Conservation (phyloP, 2,329 filamentous ascomycete species). For the Thelonectria olida region DNA sequence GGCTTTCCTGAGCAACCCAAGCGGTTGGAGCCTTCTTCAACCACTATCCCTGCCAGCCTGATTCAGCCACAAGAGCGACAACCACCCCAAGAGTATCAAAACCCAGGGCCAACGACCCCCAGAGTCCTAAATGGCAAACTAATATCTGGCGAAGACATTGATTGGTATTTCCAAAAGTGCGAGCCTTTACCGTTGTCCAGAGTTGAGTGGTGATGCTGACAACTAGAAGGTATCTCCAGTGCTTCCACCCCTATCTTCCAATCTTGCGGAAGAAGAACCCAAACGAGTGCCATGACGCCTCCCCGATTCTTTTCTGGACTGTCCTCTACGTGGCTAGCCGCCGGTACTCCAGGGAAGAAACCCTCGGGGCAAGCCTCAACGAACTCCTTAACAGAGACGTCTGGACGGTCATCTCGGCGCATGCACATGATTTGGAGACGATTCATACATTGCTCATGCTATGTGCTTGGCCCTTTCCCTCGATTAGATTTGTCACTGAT, state of each 20-base stretch:
- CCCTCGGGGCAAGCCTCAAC: slow-evolving; percentile 54
- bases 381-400: slow-evolving; percentile 59
- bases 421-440: slow-evolving; percentile 56
- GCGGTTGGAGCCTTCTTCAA: slow-evolving; percentile 21
- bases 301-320: slow-evolving; percentile 63
- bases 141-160: slow-evolving; percentile 62
- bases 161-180: slow-evolving; percentile 64
- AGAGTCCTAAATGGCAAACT: slow-evolving; percentile 57
- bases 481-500: slow-evolving; percentile 60
- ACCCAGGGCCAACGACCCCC: slow-evolving; percentile 46
- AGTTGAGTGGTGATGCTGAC: background rate
- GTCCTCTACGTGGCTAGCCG: slow-evolving; percentile 61
- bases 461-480: slow-evolving; percentile 61
- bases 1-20: slow-evolving; percentile 32
- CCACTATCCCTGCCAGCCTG: slow-evolving; percentile 12
- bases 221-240: slow-evolving; percentile 57
- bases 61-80: slow-evolving; percentile 14
- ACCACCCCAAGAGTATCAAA: slow-evolving; percentile 19
- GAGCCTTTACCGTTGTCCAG: slow-evolving; percentile 6
- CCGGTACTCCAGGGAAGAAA: slow-evolving; percentile 55
- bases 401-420: slow-evolving; percentile 52
- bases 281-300: slow-evolving; percentile 59
- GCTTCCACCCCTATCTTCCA: slow-evolving; percentile 63
- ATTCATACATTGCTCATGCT: slow-evolving; percentile 63
- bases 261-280: slow-evolving; percentile 60